phyloP scores from a whole-genome alignment of 2,329 filamentous ascomycete species.

The Calonectria pauciramosa region DNA sequence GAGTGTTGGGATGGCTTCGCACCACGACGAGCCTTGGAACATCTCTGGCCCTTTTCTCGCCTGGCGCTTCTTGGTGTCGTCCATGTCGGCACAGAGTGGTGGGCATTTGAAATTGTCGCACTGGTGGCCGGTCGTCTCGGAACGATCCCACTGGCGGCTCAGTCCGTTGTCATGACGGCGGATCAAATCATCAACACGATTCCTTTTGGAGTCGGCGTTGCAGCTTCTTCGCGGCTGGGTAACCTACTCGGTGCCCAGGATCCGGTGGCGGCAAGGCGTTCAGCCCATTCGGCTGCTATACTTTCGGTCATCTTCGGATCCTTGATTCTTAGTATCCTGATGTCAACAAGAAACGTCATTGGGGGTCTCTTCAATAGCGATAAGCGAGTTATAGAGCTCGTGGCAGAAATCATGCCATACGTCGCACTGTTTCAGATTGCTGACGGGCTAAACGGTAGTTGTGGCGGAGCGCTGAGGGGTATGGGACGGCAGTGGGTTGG shows the following conservation, averaged over 20 bases:
- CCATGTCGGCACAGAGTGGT: slow-evolving; percentile 93
- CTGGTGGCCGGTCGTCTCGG: slow-evolving; percentile 85
- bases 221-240: slow-evolving; percentile 81
- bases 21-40: slow-evolving; percentile 73
- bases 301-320: slow-evolving; percentile 79
- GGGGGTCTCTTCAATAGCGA: slow-evolving; percentile 88
- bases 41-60: slow-evolving; percentile 78
- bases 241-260: slow-evolving; percentile 82
- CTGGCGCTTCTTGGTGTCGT: slow-evolving; percentile 83
- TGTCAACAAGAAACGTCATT: slow-evolving; percentile 80
- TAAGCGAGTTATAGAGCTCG: slow-evolving; percentile 76
- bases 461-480: slow-evolving; percentile 83
- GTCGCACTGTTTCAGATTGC: slow-evolving; percentile 93
- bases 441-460: slow-evolving; percentile 87
- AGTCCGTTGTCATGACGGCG: slow-evolving; percentile 91
- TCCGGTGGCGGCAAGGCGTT: slow-evolving; percentile 74
- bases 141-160: slow-evolving; percentile 83
- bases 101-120: slow-evolving; percentile 93
- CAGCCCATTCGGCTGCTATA: slow-evolving; percentile 82
- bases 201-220: slow-evolving; percentile 88
- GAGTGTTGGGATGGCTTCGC: slow-evolving; percentile 85
- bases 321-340: slow-evolving; percentile 75
- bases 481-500: slow-evolving; percentile 92
- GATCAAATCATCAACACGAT: slow-evolving; percentile 90
- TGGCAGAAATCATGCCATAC: slow-evolving; percentile 84